Evolutionary conservation across 2,329 filamentous ascomycete genomes (phyloP), one percentile per base, ranked within the genome.

Genomic region (Fusarium siculi): DNA sequence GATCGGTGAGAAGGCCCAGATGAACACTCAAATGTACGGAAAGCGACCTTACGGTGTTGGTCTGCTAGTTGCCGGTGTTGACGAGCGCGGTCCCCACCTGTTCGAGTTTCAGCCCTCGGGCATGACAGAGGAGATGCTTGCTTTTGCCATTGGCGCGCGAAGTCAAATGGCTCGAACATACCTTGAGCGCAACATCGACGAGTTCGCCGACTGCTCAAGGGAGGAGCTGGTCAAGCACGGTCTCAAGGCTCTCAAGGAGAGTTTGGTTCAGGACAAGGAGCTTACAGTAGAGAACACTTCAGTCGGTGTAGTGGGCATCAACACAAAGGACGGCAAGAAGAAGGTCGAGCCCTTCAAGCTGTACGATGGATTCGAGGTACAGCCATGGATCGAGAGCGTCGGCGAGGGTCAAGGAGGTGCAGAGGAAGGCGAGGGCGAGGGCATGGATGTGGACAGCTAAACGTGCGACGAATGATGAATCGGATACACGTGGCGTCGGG

Each of bases 101-200:
- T 99, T 97, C 85, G 96, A 99, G 85, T 99, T 99, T 88, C 96
- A 98, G 85, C 96, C 96, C 16, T 94, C 91, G 61, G 96, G 96
- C 53, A 93, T 98, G 88, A 98, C 95, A 78, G 93, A 98, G 81
- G 96, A 99, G 89, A 98, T 98, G 94, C 83, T 93, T 55, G 96
- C 96, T 30, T 98, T 96, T 81, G 96, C 95, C 66, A 99, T 99
- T 82, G 96, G 96, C 59, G 96, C 96, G 53, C 89, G 96, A 78
- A 96, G 93, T 82, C 96, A 99, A 87, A 98, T 98, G 94, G 96
- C 96, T 30, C 88, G 96, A 80, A 99, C 96, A 72, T 99, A 99
- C 84, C 87, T 99, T 63, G 96, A 99, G 89, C 90, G 94, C 80
- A 93, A 98, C 84, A 85, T 98, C 70, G 95, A 97, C 72, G 86